Conservation (phyloP, 2,329 filamentous ascomycete species). For the Colletotrichum tanaceti region DNA sequence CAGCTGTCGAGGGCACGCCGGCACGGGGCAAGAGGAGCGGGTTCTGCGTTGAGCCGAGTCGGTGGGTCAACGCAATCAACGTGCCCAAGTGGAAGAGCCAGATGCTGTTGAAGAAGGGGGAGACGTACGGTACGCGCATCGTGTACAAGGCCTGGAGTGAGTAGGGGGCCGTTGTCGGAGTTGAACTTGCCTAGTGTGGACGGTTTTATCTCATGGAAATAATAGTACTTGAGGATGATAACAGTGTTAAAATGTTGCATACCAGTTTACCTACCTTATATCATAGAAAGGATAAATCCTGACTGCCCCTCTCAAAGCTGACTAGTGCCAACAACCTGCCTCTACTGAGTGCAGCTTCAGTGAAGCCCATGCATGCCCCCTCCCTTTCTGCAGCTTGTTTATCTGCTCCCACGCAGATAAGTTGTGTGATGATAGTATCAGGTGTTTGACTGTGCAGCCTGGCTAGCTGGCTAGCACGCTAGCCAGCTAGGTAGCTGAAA, state of each 20-base stretch:
- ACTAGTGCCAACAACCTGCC: not conserved
- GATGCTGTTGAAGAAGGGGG: constrained; percentile 84
- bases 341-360: not conserved
- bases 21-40: constrained; percentile 76
- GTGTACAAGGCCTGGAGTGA: constrained; percentile 89
- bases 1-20: constrained; percentile 70
- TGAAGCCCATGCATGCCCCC: not conserved
- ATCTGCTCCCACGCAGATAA: too few relatives aligned
- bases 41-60: constrained; percentile 92
- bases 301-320: not conserved
- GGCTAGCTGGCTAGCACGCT: too few relatives aligned
- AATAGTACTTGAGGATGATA: not conserved
- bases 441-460: not conserved
- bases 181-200: not conserved
- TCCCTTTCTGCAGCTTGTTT: too few relatives aligned
- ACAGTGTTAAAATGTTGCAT: constrained; percentile 42
- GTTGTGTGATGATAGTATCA: not conserved
- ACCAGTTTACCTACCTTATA: constrained; percentile 21
- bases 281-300: not conserved
- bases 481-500: too few relatives aligned
- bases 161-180: constrained; percentile 46
- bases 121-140: constrained; percentile 82
- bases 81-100: constrained; percentile 82
- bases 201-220: not conserved
- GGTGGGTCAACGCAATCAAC: constrained; percentile 91